Base-by-base conservation (phyloP, 2,329 filamentous ascomycete genomes). In the Colletotrichum paranaense region DNA sequence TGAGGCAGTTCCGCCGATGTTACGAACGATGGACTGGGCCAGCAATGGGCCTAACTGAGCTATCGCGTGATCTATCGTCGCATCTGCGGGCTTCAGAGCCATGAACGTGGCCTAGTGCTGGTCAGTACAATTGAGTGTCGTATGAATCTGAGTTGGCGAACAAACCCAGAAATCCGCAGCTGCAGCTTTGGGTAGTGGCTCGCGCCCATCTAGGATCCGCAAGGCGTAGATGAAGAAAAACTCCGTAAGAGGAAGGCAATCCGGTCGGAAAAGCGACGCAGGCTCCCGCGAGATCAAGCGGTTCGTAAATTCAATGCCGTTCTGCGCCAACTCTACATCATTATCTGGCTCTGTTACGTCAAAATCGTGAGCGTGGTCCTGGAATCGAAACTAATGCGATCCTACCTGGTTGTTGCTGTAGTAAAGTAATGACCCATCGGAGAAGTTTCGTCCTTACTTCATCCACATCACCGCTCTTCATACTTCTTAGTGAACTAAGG, bases 81-180 rank as follows among this genome's bases (percentile, higher is more conserved):
- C 78, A 32, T 86, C 82, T 26, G 85, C 82, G 35, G 84, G 80
- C 72, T 81, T 86, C n/a, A 87, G 82, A 26, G 83, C 80, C 30
- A 90, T 84, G 77, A 91, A 91, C 1, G 84, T 85, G 5, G 87
- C 84, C 90, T 92, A 62, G 14, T 30, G 24, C n/a, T n/a, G 30
- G 59, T 68, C 14, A 75, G 67, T 62, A 42, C 30, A 19, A 11
- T 35, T 28, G 9, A 24, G 24, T 11, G 6, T 19, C 5, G 4
- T 38, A n/a, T 14, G 14, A 9, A 16, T 42, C 19, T n/a, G 14
- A 30, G 19, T 28, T 1, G 24, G 28, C 32, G 70, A 64, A 78
- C 86, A 76, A 82, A 93, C 91, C 93, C 94, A 97, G 74, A 97
- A 94, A 32, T 93, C 90, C 9, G 92, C 90, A 1, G 94, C 90